phyloP scores from a whole-genome alignment of 805 yeast species.

The Clavispora santaluciae region DNA sequence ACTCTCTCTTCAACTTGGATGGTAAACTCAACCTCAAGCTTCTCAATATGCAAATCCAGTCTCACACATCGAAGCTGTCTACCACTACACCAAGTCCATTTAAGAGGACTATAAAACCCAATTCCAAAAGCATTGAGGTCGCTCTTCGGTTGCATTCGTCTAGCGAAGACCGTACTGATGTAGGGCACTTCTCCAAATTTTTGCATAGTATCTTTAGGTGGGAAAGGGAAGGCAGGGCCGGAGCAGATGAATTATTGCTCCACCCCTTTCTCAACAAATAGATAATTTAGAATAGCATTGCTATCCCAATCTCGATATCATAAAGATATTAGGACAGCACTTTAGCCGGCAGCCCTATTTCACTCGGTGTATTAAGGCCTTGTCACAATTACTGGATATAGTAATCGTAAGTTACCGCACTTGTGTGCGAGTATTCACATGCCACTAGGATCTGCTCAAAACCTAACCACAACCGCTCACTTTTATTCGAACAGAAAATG shows the following conservation, averaged over 20 bases:
- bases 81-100: constrained; percentile 5
- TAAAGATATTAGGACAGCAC: no score
- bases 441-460: background rate
- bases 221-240: constrained; percentile 23
- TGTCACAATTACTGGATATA: background rate
- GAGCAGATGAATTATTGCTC: constrained; percentile 1
- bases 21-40: constrained; percentile 35
- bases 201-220: constrained; percentile 30
- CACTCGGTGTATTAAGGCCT: no score
- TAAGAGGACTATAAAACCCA: constrained; percentile 23
- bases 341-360: no score
- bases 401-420: background rate
- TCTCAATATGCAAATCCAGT: constrained; percentile 24
- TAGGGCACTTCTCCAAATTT: constrained; percentile 21
- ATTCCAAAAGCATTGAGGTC: constrained; percentile 28
- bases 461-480: background rate
- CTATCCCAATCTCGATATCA: background rate
- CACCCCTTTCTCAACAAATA: background rate
- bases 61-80: constrained; percentile 5
- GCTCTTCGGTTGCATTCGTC: constrained; percentile 19
- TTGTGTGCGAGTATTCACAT: background rate
- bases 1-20: constrained; percentile 32
- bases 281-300: background rate
- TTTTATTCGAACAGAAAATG: background rate
- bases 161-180: constrained; percentile 10